Evolutionary conservation across 1,139 yeast species (phyloP).

Genomic region (Pichia sp.): DNA sequence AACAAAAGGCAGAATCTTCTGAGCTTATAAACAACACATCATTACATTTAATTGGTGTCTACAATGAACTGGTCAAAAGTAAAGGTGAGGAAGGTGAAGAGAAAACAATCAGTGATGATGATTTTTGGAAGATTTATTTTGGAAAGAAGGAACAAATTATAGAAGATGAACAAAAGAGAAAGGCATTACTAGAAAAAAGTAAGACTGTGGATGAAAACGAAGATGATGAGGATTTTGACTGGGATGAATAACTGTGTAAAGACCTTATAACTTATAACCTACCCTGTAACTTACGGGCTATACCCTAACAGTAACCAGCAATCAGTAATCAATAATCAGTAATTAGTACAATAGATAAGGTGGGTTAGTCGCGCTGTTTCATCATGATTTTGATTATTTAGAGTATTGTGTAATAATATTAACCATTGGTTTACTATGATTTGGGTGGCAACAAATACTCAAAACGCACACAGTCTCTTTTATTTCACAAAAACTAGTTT

Average conservation of each 20-base stretch:
- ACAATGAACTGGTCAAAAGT: constrained; percentile 53
- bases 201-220: constrained; percentile 56
- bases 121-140: constrained; percentile 76
- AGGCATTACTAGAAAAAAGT: constrained; percentile 45
- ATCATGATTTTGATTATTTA: background rate
- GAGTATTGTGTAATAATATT: background rate
- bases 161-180: constrained; percentile 61
- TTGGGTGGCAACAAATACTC: constrained; percentile 2
- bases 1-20: constrained; percentile 34
- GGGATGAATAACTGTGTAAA: constrained; percentile 15
- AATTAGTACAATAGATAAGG: background rate
- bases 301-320: no score
- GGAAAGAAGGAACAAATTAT: constrained; percentile 48
- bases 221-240: constrained; percentile 38
- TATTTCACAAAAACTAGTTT: background rate
- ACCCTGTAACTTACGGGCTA: no score
- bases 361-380: background rate
- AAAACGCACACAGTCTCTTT: background rate
- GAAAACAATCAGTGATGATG: constrained; percentile 41
- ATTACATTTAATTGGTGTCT: constrained; percentile 49
- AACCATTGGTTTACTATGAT: background rate
- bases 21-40: constrained; percentile 40
- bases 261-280: background rate
- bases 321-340: background rate
- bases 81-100: background rate